Evolutionary conservation across 2,329 filamentous ascomycete genomes (phyloP), one percentile per base, ranked within the genome.

Genomic region (Penicillium sp.): DNA sequence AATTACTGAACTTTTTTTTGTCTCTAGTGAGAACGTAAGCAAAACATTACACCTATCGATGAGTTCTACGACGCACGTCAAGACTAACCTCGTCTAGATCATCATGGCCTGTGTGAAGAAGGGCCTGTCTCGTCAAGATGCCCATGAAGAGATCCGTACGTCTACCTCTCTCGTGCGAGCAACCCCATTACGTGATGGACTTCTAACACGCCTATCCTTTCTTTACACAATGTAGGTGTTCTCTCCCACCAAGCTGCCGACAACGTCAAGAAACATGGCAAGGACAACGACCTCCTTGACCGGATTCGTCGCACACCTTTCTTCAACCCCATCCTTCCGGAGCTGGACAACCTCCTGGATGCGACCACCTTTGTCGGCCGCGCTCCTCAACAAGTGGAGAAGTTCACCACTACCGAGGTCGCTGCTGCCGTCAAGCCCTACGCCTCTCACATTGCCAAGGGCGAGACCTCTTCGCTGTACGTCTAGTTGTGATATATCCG

Each of bases 111-210:
- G 91, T 47, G 81, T 84, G 27, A 80, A 82, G 48, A 79, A 83
- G 62, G 88, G 87, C 29, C 78, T 75, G 27, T 86, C 81, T 8
- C 76, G 89, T 43, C 88, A 94, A 66, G 87, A 90, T 47, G 85
- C 88, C 1, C 90, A 95, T 69, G 90, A 95, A 72, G 74, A 91
- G 68, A 90, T 95, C 61, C 84, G 85, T 67, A 61, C 38, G 63
- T 59, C 38, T 25, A 36, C 25, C 32, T 13, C 1, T 18, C 32
- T 4, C 9, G 5, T 13, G 3, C n/a, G 26, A 42, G 32, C 9
- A n/a, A 12, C 24, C 18, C 13, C 29, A 32, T 11, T 32, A 25
- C 36, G 7, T 9, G 7, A 44, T 5, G 9, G 13, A 26, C 8
- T 45, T 29, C 28, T 60, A 51, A 53, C 38, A 29, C 28, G 6